Base-by-base conservation (phyloP, 2,329 filamentous ascomycete genomes). In the Curvularia hawaiiensis region DNA sequence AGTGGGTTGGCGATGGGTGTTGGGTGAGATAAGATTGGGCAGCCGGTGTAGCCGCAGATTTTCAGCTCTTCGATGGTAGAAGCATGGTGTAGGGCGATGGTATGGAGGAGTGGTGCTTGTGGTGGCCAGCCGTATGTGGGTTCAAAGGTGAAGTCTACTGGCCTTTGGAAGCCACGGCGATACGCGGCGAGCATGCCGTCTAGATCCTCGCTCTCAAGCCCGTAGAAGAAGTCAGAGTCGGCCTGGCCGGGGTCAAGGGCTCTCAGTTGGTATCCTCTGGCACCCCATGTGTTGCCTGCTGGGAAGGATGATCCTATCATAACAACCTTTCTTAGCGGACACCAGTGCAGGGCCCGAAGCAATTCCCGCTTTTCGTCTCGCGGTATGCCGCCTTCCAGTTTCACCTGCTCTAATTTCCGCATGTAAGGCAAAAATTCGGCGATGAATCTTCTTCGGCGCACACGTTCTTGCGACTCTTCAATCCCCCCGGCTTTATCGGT, bases 311-410 rank as follows among this genome's bases (percentile, higher is more conserved):
- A 72, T 6, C 79, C 79, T 22, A 82, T 81, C 61, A 81, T 70
- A 20, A 81, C 78, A 14, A 81, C 65, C 58, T 80, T 81, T 57
- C 77, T 69, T 4, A 82, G 54, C 0, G 76, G 75, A 46, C 76
- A 81, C 40, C 59, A 66, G 55, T 76, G 74, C 11, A 81, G 53
- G 3, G 80, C 79, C 8, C 79, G 75, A 3, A 81, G 52, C 12
- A 76, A 71, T 55, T 82, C 80, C 26, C 79, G 74, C 52, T 79
- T 78, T 59, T 82, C 80, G 58, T 81, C 79, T 10, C 78, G 72
- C 0, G 79, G 78, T 41, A 81, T 75, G 12, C 78, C 78, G 18
- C 79, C 79, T 68, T 82, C 79, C 20, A 82, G 67, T 56, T 82
- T 82, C 64, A 82, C 71, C 40, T 69, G 72, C 54, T 78, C 65